Evolutionary conservation across 2,329 filamentous ascomycete genomes (phyloP).

Genomic region (Didymosphaeria variabile): DNA sequence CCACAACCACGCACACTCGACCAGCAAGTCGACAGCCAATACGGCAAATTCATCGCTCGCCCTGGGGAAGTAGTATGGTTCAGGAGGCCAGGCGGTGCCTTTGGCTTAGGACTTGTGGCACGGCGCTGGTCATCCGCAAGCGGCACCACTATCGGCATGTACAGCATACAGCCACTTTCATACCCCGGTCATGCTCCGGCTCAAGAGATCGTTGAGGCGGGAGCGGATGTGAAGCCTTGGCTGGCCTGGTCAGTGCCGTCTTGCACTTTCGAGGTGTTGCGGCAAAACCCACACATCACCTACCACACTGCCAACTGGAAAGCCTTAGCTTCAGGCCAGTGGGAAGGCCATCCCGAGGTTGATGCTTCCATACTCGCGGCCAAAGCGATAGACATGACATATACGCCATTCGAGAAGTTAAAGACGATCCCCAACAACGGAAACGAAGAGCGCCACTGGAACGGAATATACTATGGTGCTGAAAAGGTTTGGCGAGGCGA

Average conservation of each 20-base stretch:
- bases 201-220: constrained; percentile 54
- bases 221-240: constrained; percentile 63
- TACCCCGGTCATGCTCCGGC: constrained; percentile 53
- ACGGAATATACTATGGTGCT: constrained; percentile 65
- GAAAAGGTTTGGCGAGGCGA: constrained; percentile 70
- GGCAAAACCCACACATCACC: constrained; percentile 48
- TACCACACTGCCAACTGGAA: constrained; percentile 64
- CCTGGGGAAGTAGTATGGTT: constrained; percentile 68
- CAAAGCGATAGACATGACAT: constrained; percentile 64
- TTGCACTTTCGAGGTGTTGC: constrained; percentile 58
- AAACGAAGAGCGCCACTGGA: constrained; percentile 58
- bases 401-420: constrained; percentile 62
- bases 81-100: constrained; percentile 57
- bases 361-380: constrained; percentile 67
- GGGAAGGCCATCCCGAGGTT: constrained; percentile 61
- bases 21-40: constrained; percentile 59
- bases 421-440: constrained; percentile 50
- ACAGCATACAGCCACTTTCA: constrained; percentile 60
- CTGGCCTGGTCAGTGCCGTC: constrained; percentile 65
- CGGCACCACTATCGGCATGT: constrained; percentile 38
- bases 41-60: constrained; percentile 60
- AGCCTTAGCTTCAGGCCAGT: constrained; percentile 53
- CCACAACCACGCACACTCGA: constrained; percentile 55
- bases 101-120: constrained; percentile 63
- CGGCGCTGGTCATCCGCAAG: constrained; percentile 55